Conservation (phyloP, 768 basidiomycete species). For the Hydnomerulius pinastri region DNA sequence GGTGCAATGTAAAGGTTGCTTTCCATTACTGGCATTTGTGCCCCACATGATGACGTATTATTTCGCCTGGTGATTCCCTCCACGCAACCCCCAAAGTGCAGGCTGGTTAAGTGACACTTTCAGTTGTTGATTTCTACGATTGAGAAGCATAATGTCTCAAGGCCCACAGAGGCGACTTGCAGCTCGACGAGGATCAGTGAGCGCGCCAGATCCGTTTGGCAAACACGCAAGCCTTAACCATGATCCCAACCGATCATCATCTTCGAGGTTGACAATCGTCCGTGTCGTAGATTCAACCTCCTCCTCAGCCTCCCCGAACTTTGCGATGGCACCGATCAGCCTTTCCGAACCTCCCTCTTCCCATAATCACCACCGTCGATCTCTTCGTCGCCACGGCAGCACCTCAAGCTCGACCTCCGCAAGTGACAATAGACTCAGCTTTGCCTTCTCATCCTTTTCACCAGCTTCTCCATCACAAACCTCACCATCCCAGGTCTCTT, state of each 20-base stretch:
- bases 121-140: too few species aligned
- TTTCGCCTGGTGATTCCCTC: too few species aligned
- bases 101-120: too few species aligned
- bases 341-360: slow-evolving; percentile 27
- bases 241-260: slow-evolving; percentile 55
- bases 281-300: slow-evolving; percentile 48
- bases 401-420: slow-evolving; percentile 28
- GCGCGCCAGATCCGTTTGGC: slow-evolving; percentile 71
- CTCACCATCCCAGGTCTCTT: slow-evolving; percentile 18
- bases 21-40: too few species aligned
- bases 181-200: slow-evolving; percentile 64
- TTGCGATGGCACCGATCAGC: slow-evolving; percentile 17
- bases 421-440: slow-evolving; percentile 48
- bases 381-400: slow-evolving; percentile 34
- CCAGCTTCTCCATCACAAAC: slow-evolving; percentile 21
- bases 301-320: slow-evolving; percentile 25
- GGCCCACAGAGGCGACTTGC: slow-evolving; percentile 38
- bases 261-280: slow-evolving; percentile 73
- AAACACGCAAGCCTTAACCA: slow-evolving; percentile 52
- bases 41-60: too few species aligned
- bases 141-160: slow-evolving; percentile 22
- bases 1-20: too few species aligned
- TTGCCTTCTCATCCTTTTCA: slow-evolving; percentile 69
- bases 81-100: too few species aligned
- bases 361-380: slow-evolving; percentile 30